These are phyloP conservation scores for Cucurbita argyrosperma DNA, from an alignment of 306 rosid species.

Conservation along the genomic window DNA sequence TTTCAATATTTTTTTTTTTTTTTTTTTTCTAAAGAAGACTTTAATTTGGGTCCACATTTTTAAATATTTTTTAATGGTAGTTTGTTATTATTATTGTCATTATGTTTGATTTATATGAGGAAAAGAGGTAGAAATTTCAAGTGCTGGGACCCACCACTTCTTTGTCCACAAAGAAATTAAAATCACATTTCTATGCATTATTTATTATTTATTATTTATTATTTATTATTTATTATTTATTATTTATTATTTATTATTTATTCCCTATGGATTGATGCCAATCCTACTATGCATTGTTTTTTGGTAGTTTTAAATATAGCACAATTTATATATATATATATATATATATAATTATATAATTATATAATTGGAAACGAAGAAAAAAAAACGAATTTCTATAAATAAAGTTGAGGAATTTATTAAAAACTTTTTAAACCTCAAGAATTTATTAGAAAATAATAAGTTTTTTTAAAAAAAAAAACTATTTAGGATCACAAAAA, in stretches of 20 bases:
- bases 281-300: background rate
- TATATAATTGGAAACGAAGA: background rate
- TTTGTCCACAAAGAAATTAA: background rate
- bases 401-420: no score
- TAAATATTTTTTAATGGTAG: background rate
- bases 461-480: no score
- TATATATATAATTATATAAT: no score
- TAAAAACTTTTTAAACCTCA: no score
- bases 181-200: background rate
- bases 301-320: background rate
- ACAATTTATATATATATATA: background rate
- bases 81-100: background rate
- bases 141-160: background rate
- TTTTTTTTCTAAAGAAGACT: background rate
- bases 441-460: no score
- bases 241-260: background rate
- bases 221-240: no score
- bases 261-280: conserved; percentile 4
- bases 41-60: background rate
- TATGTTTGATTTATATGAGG: background rate
- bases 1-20: background rate
- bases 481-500: no score
- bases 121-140: background rate
- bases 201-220: background rate
- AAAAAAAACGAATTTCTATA: no score